Conservation (phyloP, 805 yeast genomes). For the Ogataea sp. region DNA sequence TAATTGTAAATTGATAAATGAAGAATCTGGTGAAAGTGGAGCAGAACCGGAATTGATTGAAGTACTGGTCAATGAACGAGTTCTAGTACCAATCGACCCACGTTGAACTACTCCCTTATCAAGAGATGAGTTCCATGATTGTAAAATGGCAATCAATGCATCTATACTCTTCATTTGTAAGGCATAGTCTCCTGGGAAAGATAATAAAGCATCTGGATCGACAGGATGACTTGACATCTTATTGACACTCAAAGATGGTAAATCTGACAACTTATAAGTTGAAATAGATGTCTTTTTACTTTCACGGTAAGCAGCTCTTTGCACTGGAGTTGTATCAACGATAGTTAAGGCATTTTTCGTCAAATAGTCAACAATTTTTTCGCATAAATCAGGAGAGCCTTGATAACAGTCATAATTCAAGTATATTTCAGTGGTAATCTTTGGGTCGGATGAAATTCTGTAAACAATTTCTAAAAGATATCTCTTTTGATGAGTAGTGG, state of each 20-base stretch:
- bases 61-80: constrained; percentile 24
- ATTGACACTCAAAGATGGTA: constrained; percentile 70
- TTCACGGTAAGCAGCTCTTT: constrained; percentile 49
- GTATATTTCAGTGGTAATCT: constrained; percentile 86
- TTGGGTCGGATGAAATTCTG: constrained; percentile 79
- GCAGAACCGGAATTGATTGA: constrained; percentile 20
- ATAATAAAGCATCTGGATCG: constrained; percentile 42
- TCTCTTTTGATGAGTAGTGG: constrained; percentile 88
- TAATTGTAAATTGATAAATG: constrained; percentile 7
- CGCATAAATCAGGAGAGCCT: constrained; percentile 76
- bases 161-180: constrained; percentile 75
- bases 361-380: constrained; percentile 69
- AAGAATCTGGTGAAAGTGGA: constrained; percentile 15
- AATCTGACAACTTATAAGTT: constrained; percentile 63
- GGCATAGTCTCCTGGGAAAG: constrained; percentile 74
- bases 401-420: constrained; percentile 93
- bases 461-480: constrained; percentile 76
- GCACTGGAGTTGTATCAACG: constrained; percentile 64
- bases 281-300: constrained; percentile 48
- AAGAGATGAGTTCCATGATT: constrained; percentile 73
- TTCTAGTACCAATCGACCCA: constrained; percentile 7
- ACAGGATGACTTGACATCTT: constrained; percentile 48
- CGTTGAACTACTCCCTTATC: not conserved
- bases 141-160: constrained; percentile 72
- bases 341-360: constrained; percentile 64